phyloP scores from a whole-genome alignment of 2,329 filamentous ascomycete species.

The Aspergillus hortae region DNA sequence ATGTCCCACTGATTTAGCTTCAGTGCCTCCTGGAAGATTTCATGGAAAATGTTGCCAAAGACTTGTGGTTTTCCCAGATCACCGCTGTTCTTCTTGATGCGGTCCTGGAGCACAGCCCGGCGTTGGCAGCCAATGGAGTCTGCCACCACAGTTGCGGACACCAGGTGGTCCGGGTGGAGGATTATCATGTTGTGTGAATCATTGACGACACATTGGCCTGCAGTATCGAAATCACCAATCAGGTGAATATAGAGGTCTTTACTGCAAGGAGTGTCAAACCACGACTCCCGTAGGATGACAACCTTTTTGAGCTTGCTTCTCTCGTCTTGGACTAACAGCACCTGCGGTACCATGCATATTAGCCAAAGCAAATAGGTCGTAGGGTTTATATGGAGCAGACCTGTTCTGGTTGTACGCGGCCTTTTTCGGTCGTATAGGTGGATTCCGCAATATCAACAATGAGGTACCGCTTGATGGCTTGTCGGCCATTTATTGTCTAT shows the following conservation, averaged over 20 bases:
- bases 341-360: slow-evolving; percentile 46
- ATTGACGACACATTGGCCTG: slow-evolving; percentile 75
- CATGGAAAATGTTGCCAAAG: slow-evolving; percentile 90
- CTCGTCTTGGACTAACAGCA: slow-evolving; percentile 79
- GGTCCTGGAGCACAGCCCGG: slow-evolving; percentile 87
- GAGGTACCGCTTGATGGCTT: slow-evolving; percentile 81
- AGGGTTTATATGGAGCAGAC: slow-evolving; percentile 45
- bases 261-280: slow-evolving; percentile 76
- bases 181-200: slow-evolving; percentile 84
- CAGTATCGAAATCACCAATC: slow-evolving; percentile 69
- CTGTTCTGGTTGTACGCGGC: slow-evolving; percentile 65
- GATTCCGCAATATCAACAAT: slow-evolving; percentile 70
- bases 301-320: slow-evolving; percentile 62
- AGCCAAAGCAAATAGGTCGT: slow-evolving; percentile 8
- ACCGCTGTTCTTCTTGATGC: slow-evolving; percentile 89
- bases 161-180: slow-evolving; percentile 88
- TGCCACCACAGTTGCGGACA: slow-evolving; percentile 92
- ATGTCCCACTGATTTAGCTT: slow-evolving; percentile 77
- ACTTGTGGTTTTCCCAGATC: slow-evolving; percentile 76
- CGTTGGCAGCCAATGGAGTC: slow-evolving; percentile 92
- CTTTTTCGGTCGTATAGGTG: slow-evolving; percentile 63
- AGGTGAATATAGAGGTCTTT: slow-evolving; percentile 78
- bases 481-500: slow-evolving; percentile 61
- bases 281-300: slow-evolving; percentile 77
- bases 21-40: slow-evolving; percentile 89